A percentile compares a stretch with the other conserved stretches of the same genome.
These are phyloP conservation scores for Malus fusca DNA, from an alignment of 306 rosid species.

Conservation along the genomic window DNA sequence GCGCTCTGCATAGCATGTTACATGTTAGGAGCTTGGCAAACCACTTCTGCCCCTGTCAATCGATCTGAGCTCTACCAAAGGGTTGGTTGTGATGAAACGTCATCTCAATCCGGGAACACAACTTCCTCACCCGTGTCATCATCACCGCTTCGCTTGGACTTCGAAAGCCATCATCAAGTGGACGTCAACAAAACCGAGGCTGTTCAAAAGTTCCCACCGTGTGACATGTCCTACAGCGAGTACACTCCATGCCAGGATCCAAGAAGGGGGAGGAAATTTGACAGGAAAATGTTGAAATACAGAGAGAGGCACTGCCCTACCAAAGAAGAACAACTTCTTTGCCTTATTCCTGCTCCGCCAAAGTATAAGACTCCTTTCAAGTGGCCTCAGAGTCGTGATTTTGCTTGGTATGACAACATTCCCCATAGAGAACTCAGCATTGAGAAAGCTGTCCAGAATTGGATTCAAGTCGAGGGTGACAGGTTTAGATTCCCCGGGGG, in stretches of 20 bases:
- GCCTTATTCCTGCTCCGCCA: conserved; percentile 90
- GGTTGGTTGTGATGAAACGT: conserved; percentile 39
- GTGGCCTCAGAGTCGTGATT: conserved; percentile 95
- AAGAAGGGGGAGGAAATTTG: conserved; percentile 55
- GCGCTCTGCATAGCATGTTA: conserved; percentile 71
- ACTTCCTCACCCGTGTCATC: conserved; percentile 2
- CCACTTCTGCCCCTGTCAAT: conserved; percentile 23
- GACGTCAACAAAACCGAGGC: conserved; percentile 36
- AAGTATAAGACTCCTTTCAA: conserved; percentile 81
- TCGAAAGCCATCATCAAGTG: conserved; percentile 63
- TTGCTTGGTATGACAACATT: conserved; percentile 88
- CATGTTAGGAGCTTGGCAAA: conserved; percentile 71
- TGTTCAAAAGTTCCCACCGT: conserved; percentile 44
- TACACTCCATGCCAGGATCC: conserved; percentile 92
- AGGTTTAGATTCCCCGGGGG: conserved; percentile 92
- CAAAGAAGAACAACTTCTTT: conserved; percentile 53
- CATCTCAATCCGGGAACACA: not conserved
- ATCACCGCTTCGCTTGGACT: conserved; percentile 37
- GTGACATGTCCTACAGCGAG: conserved; percentile 55
- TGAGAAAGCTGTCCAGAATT: conserved; percentile 88
- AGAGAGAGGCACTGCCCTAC: conserved; percentile 91
- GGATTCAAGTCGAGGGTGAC: conserved; percentile 95
- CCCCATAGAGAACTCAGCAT: conserved; percentile 92
- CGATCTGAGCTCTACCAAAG: conserved; percentile 44
- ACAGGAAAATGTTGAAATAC: conserved; percentile 72